Evolutionary conservation across 805 yeast genomes (phyloP), one percentile per base, ranked within the genome.

Genomic region (Myxozyma sirexii): DNA sequence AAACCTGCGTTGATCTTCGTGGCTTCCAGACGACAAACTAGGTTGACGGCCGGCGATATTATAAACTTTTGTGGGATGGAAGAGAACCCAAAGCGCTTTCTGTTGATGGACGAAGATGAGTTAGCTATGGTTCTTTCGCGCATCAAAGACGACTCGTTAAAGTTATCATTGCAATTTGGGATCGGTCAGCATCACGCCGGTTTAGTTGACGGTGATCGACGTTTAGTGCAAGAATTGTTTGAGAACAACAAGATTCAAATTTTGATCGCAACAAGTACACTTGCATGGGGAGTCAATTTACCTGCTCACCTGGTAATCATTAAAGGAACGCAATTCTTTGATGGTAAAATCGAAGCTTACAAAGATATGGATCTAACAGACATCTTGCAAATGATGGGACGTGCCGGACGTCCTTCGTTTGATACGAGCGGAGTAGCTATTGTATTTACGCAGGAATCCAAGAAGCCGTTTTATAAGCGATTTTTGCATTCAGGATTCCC

Each of bases 1-100:
- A 85, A 91, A 70, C 96, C 97, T 0, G 93, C 87, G 10, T 78
- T 88, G 66, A 84, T 88, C n/a, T 88, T 88, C 68, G 96, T 88
- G 38, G 90, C 94, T 0, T 87, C 94, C 2, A 80, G 96, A 70
- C 77, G 96, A 60, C 96, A 88, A 72, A 88, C 96, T 0, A 76
- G 96, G 60, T 79, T 88, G 53, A 88, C 96, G 0, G 90, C 96
- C 0, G 76, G 86, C 48, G 96, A 89, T 67, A 76, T 88, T 52
- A 88, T 88, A 54, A 89, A 87, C 65, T 75, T 88, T 61, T 87
- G 92, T 76, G 94, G 92, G 19, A 79, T 83, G 82, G 93, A 88
- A 70, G 85, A 84, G 48, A 82, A 87, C 66, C 92, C 94, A 4
- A 76, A 90, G 58, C 74, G 90, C 59, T 88, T 88, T 68, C 74